Evolutionary conservation across 1,284 basidiomycete genomes (phyloP), one percentile per base, ranked within the genome.

Genomic region (Boletus holoroseus): DNA sequence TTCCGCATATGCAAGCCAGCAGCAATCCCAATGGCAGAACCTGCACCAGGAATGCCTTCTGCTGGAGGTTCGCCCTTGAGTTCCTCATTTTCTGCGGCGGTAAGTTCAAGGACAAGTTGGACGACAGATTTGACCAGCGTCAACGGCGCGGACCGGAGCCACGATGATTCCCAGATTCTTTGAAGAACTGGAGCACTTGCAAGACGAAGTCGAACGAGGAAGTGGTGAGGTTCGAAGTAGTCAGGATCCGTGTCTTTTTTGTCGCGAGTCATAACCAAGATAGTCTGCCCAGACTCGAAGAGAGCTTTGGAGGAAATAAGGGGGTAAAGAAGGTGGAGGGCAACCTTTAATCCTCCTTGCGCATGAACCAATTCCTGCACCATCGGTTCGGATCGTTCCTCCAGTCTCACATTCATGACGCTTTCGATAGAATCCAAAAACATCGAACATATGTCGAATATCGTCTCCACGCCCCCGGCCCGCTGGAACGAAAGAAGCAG

Each of bases 271-370:
- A 79, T 70, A 18, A 91, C 76, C 18, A 88, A 71, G 3, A 76
- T 67, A 0, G 93, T 95, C 67, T 98, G 94, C 1, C 83, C 76
- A 11, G 91, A 90, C 54, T 97, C 94, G 50, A 93, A 77, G 22
- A 96, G 73, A 12, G 88, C 81, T 59, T 88, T 88, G 28, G 88
- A 81, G 1, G 87, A 85, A 26, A 91, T 78, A 42, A 98, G 75
- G 7, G 86, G 83, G 51, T 83, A 77, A 28, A 98, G 72, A 31
- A 97, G 73, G 56, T 88, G 81, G 22, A 96, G 75, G 0, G 85
- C 84, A 37, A 93, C 83, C 68, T 91, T 92, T 49, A 96, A 68
- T 7, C 87, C 90, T 31, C 84, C 83, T 52, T 85, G 90, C 1
- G 88, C 87, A 62, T 91, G 83, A 2, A 82, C 74, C 22, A 89